phyloP scores from a whole-genome alignment of 2,329 filamentous ascomycete genomes.

The Cadophora sp. region DNA sequence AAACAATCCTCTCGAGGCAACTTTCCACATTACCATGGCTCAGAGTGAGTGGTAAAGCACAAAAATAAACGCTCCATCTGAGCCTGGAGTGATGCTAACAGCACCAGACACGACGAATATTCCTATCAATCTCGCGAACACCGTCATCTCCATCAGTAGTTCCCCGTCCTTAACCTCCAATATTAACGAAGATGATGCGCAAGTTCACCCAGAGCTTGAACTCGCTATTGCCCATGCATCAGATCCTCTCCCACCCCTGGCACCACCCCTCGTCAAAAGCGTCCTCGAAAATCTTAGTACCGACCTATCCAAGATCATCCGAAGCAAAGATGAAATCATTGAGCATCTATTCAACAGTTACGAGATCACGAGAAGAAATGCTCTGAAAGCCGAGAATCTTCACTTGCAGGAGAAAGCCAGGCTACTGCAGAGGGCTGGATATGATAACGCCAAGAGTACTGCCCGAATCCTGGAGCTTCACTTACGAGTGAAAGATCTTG shows the following conservation, averaged over 20 bases:
- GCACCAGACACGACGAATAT: background rate
- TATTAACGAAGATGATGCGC: background rate
- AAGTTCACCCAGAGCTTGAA: too few relatives aligned
- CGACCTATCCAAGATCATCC: background rate
- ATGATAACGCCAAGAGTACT: background rate
- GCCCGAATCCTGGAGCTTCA: background rate
- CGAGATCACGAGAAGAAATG: background rate
- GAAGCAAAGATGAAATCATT: background rate
- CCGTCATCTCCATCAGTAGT: background rate
- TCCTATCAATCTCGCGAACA: background rate
- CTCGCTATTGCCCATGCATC: background rate
- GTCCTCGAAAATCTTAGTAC: background rate
- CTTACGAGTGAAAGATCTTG: background rate
- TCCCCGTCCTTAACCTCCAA: background rate
- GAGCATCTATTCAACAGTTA: background rate
- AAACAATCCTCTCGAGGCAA: background rate
- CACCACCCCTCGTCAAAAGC: background rate
- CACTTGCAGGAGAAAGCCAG: background rate
- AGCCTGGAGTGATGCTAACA: background rate
- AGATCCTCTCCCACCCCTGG: too few relatives aligned
- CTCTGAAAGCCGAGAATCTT: background rate
- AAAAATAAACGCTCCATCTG: too few relatives aligned
- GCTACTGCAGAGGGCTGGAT: background rate
- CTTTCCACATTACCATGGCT: background rate
- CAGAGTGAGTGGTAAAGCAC: background rate